These are phyloP conservation scores for Yarrowia sp. DNA, from an alignment of 805 yeast genomes.

Conservation along the genomic window DNA sequence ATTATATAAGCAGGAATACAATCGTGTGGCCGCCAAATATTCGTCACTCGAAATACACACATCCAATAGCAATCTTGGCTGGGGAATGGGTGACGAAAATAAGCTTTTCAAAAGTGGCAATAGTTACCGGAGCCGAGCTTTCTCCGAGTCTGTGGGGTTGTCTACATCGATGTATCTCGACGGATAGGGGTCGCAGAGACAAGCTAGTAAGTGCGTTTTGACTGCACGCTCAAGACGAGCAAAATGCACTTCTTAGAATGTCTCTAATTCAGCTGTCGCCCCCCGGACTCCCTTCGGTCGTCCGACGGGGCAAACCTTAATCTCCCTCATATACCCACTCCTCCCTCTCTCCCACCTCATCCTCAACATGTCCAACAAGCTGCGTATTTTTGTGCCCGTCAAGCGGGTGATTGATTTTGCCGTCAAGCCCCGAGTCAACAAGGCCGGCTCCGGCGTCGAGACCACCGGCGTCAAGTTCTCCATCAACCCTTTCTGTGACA, in stretches of 20 bases:
- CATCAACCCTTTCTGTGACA: conserved; percentile 96
- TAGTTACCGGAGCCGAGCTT: conserved; percentile 25
- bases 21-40: too few species aligned
- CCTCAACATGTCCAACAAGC: conserved; percentile 26
- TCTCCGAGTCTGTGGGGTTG: neutral
- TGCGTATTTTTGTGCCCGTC: conserved; percentile 80
- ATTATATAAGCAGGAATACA: too few species aligned
- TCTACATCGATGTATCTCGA: too few species aligned
- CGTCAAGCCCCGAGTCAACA: conserved; percentile 86
- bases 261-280: too few species aligned
- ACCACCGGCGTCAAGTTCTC: conserved; percentile 87
- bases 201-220: too few species aligned
- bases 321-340: neutral
- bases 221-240: too few species aligned
- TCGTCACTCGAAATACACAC: too few species aligned
- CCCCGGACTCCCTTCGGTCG: too few species aligned
- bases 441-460: conserved; percentile 78
- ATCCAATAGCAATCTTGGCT: neutral
- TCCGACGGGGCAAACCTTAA: too few species aligned
- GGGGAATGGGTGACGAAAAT: neutral
- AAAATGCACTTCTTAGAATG: too few species aligned
- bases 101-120: conserved; percentile 10
- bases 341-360: neutral
- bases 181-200: too few species aligned
- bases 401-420: conserved; percentile 95